phyloP scores from a whole-genome alignment of 441 rosid genomes.

The Gossypium davidsonii region DNA sequence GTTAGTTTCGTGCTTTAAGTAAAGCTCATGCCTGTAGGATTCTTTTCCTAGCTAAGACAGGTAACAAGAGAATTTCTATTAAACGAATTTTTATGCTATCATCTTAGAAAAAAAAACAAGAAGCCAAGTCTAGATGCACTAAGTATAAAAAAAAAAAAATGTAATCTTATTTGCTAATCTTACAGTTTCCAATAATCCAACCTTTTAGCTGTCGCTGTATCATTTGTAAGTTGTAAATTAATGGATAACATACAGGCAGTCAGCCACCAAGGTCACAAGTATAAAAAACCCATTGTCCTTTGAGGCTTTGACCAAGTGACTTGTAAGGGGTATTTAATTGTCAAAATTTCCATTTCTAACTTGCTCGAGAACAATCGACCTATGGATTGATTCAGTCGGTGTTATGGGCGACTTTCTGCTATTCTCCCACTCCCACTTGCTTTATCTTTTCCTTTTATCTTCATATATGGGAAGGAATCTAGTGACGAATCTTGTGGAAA shows the following conservation, averaged over 20 bases:
- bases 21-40: too few relatives aligned
- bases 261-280: not conserved
- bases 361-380: conserved; percentile 18
- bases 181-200: not conserved
- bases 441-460: not conserved
- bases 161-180: too few relatives aligned
- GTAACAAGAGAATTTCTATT: too few relatives aligned
- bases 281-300: not conserved
- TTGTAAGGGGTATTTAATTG: not conserved
- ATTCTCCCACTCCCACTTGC: conserved; percentile 8
- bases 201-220: not conserved
- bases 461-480: conserved; percentile 16
- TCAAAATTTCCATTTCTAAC: conserved; percentile 18
- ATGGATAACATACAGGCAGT: not conserved
- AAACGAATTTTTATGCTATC: too few relatives aligned
- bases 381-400: conserved; percentile 31
- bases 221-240: not conserved
- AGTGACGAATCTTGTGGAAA: conserved; percentile 22
- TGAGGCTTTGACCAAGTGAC: not conserved
- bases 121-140: too few relatives aligned
- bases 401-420: conserved; percentile 13
- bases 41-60: too few relatives aligned
- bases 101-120: too few relatives aligned
- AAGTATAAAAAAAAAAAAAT: too few relatives aligned
- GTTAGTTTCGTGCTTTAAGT: not conserved